These are phyloP conservation scores for Aureobasidium sp. DNA, from an alignment of 2,329 filamentous ascomycete genomes.

Conservation along the genomic window DNA sequence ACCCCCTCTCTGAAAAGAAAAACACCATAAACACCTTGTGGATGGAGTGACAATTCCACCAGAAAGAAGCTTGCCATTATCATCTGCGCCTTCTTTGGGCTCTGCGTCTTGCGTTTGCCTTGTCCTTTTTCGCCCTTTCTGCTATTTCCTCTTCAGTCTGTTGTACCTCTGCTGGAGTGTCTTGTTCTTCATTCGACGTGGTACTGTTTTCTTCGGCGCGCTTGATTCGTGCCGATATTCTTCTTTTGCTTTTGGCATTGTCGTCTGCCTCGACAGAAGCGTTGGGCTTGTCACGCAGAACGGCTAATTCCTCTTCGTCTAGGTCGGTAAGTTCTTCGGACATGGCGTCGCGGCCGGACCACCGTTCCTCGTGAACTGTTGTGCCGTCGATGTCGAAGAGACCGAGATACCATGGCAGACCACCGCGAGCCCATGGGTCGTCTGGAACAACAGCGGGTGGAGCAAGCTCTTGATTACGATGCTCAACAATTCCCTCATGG, in stretches of 20 bases:
- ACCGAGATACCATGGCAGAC: slow-evolving; percentile 80
- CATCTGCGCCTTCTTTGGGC: slow-evolving; percentile 2
- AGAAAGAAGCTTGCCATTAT: background rate
- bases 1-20: background rate
- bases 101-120: slow-evolving; percentile 15
- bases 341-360: slow-evolving; percentile 63
- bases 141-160: slow-evolving; percentile 8
- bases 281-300: slow-evolving; percentile 26
- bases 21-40: background rate
- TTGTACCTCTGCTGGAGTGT: background rate
- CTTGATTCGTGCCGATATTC: background rate
- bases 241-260: slow-evolving; percentile 2
- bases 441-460: slow-evolving; percentile 21
- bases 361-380: slow-evolving; percentile 67
- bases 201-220: background rate
- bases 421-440: slow-evolving; percentile 52
- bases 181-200: slow-evolving; percentile 1
- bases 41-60: background rate
- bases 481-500: background rate
- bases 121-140: slow-evolving; percentile 12
- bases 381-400: slow-evolving; percentile 73
- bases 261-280: background rate
- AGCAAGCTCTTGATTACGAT: background rate
- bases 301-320: slow-evolving; percentile 81
- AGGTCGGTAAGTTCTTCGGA: slow-evolving; percentile 80